Evolutionary conservation across 2,329 filamentous ascomycete genomes (phyloP).

Genomic region (Pseudogymnoascus sp.): DNA sequence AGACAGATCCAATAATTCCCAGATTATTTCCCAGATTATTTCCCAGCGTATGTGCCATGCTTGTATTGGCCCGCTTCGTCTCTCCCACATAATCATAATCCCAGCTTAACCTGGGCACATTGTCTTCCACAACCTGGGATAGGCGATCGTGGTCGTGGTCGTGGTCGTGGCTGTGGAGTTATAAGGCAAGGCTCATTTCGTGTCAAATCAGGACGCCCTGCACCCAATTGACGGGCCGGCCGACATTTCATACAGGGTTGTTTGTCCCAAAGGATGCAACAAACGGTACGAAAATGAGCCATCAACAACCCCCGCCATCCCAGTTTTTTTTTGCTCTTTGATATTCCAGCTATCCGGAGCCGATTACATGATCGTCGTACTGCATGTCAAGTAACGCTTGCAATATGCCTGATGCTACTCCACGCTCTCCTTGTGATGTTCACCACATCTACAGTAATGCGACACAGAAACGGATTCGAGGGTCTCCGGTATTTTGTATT

Average conservation of each 20-base stretch:
- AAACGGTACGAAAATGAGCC: background rate
- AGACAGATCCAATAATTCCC: constrained; percentile 7
- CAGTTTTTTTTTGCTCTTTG: background rate
- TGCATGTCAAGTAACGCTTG: background rate
- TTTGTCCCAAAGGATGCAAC: background rate
- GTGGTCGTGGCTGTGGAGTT: background rate
- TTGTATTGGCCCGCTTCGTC: background rate
- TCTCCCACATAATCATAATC: background rate
- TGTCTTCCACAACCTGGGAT: background rate
- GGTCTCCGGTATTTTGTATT: background rate
- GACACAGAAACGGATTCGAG: background rate
- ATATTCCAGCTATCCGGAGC: constrained; percentile 7
- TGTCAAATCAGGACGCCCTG: background rate
- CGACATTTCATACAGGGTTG: background rate
- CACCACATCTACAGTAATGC: background rate
- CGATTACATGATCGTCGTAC: constrained; percentile 5
- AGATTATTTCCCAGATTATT: background rate
- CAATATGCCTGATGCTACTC: background rate
- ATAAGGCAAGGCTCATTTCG: background rate
- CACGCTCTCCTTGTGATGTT: background rate
- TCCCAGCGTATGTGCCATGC: background rate
- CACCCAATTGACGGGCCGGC: background rate
- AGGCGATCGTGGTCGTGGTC: background rate
- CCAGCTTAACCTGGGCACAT: background rate
- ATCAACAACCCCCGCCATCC: background rate